These are phyloP conservation scores for Medicago arabica DNA, from an alignment of 306 rosid species.

Conservation along the genomic window DNA sequence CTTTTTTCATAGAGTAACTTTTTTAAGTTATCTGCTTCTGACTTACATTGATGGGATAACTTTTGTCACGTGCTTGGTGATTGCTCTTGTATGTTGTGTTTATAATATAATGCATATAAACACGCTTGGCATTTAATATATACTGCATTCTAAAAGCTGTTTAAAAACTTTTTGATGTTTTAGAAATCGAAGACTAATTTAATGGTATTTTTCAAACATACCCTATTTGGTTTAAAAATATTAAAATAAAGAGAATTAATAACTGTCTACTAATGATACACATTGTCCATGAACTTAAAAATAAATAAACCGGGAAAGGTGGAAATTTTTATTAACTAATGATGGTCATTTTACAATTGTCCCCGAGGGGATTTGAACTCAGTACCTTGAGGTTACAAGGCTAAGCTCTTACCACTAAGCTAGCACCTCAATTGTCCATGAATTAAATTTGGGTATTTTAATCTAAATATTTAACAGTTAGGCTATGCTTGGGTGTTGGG, in stretches of 20 bases:
- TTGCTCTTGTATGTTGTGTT: background rate
- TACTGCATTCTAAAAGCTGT: background rate
- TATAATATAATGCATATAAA: background rate
- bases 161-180: background rate
- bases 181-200: background rate
- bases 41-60: conserved; percentile 2
- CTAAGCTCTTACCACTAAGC: too few species aligned
- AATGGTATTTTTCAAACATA: background rate
- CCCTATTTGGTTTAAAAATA: background rate
- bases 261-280: background rate
- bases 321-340: too few species aligned
- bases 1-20: background rate
- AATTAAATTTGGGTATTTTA: background rate
- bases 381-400: too few species aligned
- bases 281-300: background rate
- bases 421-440: background rate
- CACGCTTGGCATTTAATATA: background rate
- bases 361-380: too few species aligned
- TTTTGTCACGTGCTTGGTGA: conserved; percentile 1
- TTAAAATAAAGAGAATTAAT: background rate
- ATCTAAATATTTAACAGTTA: background rate
- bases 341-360: too few species aligned
- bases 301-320: too few species aligned
- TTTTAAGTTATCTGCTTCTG: conserved; percentile 15
- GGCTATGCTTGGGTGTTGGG: too few species aligned